Evolutionary conservation across 1,284 basidiomycete species (phyloP), one percentile per base, ranked within the genome.

Genomic region (Malassezia pachydermatis): DNA sequence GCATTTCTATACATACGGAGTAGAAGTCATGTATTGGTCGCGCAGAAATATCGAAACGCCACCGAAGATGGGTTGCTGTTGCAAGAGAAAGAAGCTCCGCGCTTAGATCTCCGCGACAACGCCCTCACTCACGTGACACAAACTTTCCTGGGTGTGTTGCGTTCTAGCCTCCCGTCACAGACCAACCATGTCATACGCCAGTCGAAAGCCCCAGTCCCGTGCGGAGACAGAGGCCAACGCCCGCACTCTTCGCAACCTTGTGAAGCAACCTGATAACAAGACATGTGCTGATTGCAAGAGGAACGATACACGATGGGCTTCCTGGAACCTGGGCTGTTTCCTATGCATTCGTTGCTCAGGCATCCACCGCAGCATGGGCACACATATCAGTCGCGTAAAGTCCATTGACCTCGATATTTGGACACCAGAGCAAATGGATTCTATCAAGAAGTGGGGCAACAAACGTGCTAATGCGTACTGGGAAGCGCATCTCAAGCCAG

Each of bases 271-370:
- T 19, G 88, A 92, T 59, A 98, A 96, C 76, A 96, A 92, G 75
- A 73, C 84, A 17, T 95, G 90, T 63, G 66, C 63, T 10, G 72
- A 73, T 52, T 67, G 68, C 59, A 57, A 58, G 49, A 59, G 64
- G 35, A 58, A 51, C 40, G 92, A 96, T 76, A 87, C 92, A 30
- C 78, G 92, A 68, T 98, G 92, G 92, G 92, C 92, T 17, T 90
- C 88, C 2, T 95, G 90, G 87, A 98, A 96, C 72, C 74, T 96
- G 24, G 89, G 89, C 25, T 84, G 88, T 3, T 94, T 87, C 70
- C 76, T 95, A 32, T 98, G 92, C 72, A 96, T 98, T 62, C 81
- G 92, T 52, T 98, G 92, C 75, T 95, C 89, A n/a, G 92, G 92
- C 27, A 86, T 96, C 51, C 92, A 98, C 74, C 84, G 94, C 32